Percentiles rank a stretch among this genome's conserved stretches.
Conservation (phyloP, 2,329 filamentous ascomycete species). For the Neonectria sp. region DNA sequence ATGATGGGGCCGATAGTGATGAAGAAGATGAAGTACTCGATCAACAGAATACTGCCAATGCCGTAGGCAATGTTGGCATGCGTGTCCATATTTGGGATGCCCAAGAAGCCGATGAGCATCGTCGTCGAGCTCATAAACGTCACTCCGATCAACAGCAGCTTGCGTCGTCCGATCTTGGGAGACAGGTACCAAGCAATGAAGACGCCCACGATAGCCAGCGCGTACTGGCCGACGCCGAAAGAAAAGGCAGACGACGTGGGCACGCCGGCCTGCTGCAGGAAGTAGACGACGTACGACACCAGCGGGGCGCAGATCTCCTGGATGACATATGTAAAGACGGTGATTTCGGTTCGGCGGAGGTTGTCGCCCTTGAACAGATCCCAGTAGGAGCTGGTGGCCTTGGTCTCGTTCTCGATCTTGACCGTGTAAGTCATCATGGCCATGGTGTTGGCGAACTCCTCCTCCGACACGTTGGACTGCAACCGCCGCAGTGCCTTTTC, state of each 20-base stretch:
- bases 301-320: conserved; percentile 37
- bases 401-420: conserved; percentile 34
- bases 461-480: conserved; percentile 53
- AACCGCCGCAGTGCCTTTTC: conserved; percentile 56
- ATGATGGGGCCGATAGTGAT: conserved; percentile 70
- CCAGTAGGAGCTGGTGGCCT: conserved; percentile 27
- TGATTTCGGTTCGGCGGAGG: conserved; percentile 37
- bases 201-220: conserved; percentile 34
- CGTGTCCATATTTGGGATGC: conserved; percentile 62
- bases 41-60: conserved; percentile 60
- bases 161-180: conserved; percentile 30
- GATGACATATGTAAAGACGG: conserved; percentile 31
- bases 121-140: conserved; percentile 52
- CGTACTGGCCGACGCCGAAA: conserved; percentile 33
- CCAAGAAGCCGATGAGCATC: conserved; percentile 66
- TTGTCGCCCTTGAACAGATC: conserved; percentile 35
- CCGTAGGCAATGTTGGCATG: conserved; percentile 58
- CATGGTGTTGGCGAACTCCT: conserved; percentile 61
- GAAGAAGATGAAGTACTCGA: conserved; percentile 61
- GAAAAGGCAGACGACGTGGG: conserved; percentile 28
- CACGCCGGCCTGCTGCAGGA: conserved; percentile 36
- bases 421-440: conserved; percentile 52
- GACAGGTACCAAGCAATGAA: conserved; percentile 30
- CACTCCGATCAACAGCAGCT: conserved; percentile 59
- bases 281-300: conserved; percentile 34